phyloP scores from a whole-genome alignment of 2,329 filamentous ascomycete species.

The Penicillium rolfsii region DNA sequence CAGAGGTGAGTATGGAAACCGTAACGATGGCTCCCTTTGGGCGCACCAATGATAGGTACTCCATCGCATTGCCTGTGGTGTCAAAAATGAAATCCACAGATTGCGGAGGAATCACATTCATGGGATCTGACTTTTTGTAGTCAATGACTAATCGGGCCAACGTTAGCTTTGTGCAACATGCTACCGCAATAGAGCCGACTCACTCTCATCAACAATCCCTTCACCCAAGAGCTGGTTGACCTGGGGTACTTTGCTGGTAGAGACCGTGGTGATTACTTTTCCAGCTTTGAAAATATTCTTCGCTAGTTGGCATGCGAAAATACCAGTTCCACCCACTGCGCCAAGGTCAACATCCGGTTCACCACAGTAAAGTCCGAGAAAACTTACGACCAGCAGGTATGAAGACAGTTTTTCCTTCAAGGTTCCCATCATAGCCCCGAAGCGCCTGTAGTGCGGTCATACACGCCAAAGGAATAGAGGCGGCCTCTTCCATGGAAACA shows the following conservation, averaged over 20 bases:
- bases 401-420: conserved; percentile 57
- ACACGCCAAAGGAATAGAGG: conserved; percentile 44
- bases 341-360: conserved; percentile 7
- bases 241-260: conserved; percentile 53
- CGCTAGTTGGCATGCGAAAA: conserved; percentile 52
- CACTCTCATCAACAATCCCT: conserved; percentile 51
- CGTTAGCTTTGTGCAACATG: not conserved
- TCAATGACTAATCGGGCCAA: conserved; percentile 45
- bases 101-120: conserved; percentile 42
- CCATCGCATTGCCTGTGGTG: conserved; percentile 49
- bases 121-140: conserved; percentile 51
- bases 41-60: conserved; percentile 49
- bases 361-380: not conserved
- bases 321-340: conserved; percentile 52
- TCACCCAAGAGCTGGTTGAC: conserved; percentile 49
- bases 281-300: conserved; percentile 57
- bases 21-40: conserved; percentile 41
- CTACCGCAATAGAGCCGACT: conserved; percentile 4
- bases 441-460: conserved; percentile 52
- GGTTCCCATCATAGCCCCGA: conserved; percentile 43
- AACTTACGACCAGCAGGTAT: conserved; percentile 49
- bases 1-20: conserved; percentile 40
- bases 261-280: conserved; percentile 56
- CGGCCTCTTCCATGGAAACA: conserved; percentile 47
- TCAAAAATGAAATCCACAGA: conserved; percentile 57